Conservation (phyloP, 2,329 filamentous ascomycete genomes). For the Calonectria ilicicola region DNA sequence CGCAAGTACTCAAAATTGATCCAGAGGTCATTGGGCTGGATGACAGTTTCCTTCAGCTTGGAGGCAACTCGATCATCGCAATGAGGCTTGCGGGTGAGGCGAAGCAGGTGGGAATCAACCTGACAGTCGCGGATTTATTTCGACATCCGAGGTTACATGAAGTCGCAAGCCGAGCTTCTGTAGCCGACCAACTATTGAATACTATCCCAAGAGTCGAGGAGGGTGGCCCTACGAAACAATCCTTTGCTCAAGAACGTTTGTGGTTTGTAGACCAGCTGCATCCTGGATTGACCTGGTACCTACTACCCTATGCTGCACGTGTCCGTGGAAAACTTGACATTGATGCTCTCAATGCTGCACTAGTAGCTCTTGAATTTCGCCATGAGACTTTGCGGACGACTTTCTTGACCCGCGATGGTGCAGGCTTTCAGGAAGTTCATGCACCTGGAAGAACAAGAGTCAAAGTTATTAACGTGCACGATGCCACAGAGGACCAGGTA, state of each 20-base stretch:
- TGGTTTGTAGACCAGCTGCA: background rate
- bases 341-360: background rate
- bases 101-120: constrained; percentile 3
- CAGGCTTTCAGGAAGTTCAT: background rate
- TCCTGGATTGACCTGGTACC: background rate
- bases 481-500: background rate
- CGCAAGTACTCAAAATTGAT: constrained; percentile 47
- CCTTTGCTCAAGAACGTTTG: background rate
- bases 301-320: background rate
- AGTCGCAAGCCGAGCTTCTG: background rate
- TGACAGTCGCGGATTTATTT: constrained; percentile 28
- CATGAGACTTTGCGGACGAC: background rate
- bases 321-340: background rate
- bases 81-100: constrained; percentile 55
- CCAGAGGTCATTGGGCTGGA: constrained; percentile 51
- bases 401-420: background rate
- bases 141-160: background rate
- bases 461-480: background rate
- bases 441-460: background rate
- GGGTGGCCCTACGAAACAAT: background rate
- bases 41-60: constrained; percentile 62
- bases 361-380: background rate
- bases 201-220: background rate
- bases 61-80: constrained; percentile 61
- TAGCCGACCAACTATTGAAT: background rate